Base-by-base conservation (phyloP, 2,329 filamentous ascomycete genomes). In the Aspergillus sp. region DNA sequence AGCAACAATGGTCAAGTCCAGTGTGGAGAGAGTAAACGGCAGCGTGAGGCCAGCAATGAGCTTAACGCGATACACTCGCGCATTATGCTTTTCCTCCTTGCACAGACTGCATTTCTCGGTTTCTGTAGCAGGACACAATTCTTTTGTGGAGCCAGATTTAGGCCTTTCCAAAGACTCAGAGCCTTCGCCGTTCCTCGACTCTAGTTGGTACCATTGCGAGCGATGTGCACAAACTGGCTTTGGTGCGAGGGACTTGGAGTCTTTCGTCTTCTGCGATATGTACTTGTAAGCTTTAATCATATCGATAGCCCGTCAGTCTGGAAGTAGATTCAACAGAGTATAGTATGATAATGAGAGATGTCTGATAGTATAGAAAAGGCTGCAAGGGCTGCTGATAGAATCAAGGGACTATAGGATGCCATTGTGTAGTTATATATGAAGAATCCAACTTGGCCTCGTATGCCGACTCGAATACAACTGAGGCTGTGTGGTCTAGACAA, bases 1-100 rank as follows among this genome's bases (percentile, higher is more conserved):
- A 2, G 86, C 84, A 10, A 88, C 79, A 42, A 90, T 88, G 0
- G 88, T 90, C 1, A 84, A 77, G 69, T 90, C 87, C 1, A 90
- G 78, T 2, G 85, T 82, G 60, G 88, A 83, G 0, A 89, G 78
- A 8, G 85, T 81, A 67, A 85, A 89, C 0, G 88, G 87, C 2
- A 86, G 74, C 5, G 86, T 71, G 0, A 90, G 77, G 2, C 86
- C 85, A 1, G 82, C 60, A 41, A 89, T 81, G 10, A 90, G 71
- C 67, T 84, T 89, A 80, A 79, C 84, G 54, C 87, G 79, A 67
- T 88, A 81, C 48, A 73, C 74, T n/a, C 72, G 70, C 30, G 68
- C 66, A 13, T 70, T 60, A 38, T 68, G 72, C 53, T 75, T 75
- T 50, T 79, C 70, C 49, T 73, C 60, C 53, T 70, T 68, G 59